Evolutionary conservation across 371 early-diverging fungal species (phyloP), one percentile per base, ranked within the genome.

Genomic region (Mortierella sp.): DNA sequence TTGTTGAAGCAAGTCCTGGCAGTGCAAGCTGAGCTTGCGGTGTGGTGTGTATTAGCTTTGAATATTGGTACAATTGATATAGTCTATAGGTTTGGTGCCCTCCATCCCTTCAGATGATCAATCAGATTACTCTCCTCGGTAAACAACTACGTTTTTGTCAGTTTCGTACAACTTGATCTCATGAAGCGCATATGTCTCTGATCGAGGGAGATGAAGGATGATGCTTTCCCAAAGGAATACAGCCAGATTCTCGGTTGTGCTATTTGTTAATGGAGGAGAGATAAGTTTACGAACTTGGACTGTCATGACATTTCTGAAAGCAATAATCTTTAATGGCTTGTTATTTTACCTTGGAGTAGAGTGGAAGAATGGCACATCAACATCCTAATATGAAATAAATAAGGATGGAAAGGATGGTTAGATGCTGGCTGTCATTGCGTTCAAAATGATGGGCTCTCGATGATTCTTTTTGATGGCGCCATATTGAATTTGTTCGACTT

Each of bases 161-260:
- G 95, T 95, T 75, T 95, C 95, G 66, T 88, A 85, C 7, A 95
- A 42, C 67, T 87, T 87, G 47, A 95, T 91, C 61, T 91, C 89
- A 73, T 90, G 86, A 15, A 94, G 75, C 28, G 75, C 53, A 40
- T 83, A 86, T 22, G 72, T 72, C 1, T 83, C 83, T 32, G 88
- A 83, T 2, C 58, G 62, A 54, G 84, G 72, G 35, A 90, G 84
- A 42, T 84, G 71, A 31, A 70, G 59, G 55, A 83, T 68, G 57
- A 96, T 85, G 56, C 85, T 86, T 64, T 86, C 82, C 96, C 96
- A 97, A 37, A 95, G 89, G 78, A 89, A 97, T 9, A 94, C 89
- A 0, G 95, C 95, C 51, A 97, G 79, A 82, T 96, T 96, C 84
- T 97, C 97, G 15, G 94, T 92, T 17, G 97, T 97, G 83, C 96